Evolutionary conservation across 257 asterid species (phyloP).

Genomic region (Forsythia suspensa): DNA sequence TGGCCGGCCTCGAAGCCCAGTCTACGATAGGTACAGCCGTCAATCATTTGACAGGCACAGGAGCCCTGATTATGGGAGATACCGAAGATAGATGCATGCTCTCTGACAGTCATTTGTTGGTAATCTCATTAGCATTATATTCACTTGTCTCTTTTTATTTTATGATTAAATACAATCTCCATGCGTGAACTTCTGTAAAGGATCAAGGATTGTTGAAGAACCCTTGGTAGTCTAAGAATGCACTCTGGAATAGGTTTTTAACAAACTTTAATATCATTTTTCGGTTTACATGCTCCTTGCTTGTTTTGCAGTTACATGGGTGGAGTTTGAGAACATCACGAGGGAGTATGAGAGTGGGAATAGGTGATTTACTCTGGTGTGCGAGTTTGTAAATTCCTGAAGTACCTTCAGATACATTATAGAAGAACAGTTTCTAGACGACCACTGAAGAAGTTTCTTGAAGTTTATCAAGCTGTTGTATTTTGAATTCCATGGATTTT

Average conservation of each 20-base stretch:
- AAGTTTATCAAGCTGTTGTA: constrained; percentile 7
- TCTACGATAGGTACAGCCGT: constrained; percentile 60
- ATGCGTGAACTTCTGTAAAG: neutral
- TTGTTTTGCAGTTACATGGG: constrained; percentile 40
- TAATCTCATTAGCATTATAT: neutral
- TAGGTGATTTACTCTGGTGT: neutral
- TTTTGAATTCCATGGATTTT: neutral
- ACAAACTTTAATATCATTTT: neutral
- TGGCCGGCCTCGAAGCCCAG: constrained; percentile 67
- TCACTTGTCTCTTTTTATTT: too few species aligned
- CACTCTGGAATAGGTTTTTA: neutral
- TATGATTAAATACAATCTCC: too few species aligned
- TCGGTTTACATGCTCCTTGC: constrained; percentile 5
- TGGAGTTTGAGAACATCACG: constrained; percentile 47
- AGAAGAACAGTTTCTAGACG: neutral
- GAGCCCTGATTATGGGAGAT: constrained; percentile 74
- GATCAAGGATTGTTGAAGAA: too few species aligned
- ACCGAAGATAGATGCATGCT: constrained; percentile 49
- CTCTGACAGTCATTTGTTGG: neutral
- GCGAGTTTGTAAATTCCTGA: constrained; percentile 21
- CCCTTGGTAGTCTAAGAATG: too few species aligned
- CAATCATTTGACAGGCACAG: constrained; percentile 53
- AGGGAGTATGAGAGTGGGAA: neutral
- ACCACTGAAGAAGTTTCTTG: neutral
- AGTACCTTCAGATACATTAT: neutral